Evolutionary conservation across 345 rosid species (phyloP), one percentile per base, ranked within the genome.

Genomic region (Cardamine occulta): DNA sequence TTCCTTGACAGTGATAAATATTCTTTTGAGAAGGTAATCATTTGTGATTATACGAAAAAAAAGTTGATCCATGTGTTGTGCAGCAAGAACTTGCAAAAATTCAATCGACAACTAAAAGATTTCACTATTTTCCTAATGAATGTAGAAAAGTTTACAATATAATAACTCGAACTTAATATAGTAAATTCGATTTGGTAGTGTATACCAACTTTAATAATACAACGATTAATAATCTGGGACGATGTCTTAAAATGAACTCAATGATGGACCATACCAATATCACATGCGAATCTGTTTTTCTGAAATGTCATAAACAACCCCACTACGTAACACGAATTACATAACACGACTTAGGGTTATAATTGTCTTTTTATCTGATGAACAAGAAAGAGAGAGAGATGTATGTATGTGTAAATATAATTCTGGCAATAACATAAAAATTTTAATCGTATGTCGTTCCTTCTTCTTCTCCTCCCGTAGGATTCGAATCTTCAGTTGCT

Each of bases 401-500:
- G 37, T 61, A 64, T 23, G 24, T 12, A 32, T 55, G 66, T 32
- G 10, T 51, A 29, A 44, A 9, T 10, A 42, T 55, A 54, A 44
- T 28, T 54, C 26, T 35, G 74, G 42, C 57, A 40, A 48, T 61
- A 18, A 53, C 67, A 77, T 77, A 17, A 39, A 76, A 0, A 11
- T 29, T 35, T 14, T 47, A 37, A 64, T 42, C 31, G 39, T 11
- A 1, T 68, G 26, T 31, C 6, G 19, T 17, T 63, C 49, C 47
- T 60, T 26, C 77, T 53, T 29, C 74, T 59, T 29, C 74, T 68
- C 65, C 76, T 56, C 45, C 62, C 72, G 26, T 34, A 26, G 66
- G 78, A 66, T 73, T 72, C 74, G 57, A 66, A 69, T 34, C 59
- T 52, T 23, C 58, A 60, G 73, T 66, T 66, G 11, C 63, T 59